Percentiles rank a stretch among this genome's conserved stretches.
These are phyloP conservation scores for Aphanomyces cochlioides DNA, from an alignment of 352 stramenopile species.

Conservation along the genomic window DNA sequence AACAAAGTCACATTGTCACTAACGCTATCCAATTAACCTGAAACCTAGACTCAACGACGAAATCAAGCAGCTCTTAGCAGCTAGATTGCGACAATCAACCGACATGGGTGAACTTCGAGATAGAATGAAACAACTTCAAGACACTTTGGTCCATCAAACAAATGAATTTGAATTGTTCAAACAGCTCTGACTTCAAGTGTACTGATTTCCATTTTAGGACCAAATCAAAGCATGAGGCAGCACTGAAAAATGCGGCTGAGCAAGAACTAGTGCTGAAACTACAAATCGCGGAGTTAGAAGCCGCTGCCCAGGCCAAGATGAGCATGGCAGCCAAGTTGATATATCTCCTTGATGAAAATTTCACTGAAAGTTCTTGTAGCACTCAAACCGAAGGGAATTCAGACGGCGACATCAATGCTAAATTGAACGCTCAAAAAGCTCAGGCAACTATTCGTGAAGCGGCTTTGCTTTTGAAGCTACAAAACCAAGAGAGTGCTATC, in stretches of 20 bases:
- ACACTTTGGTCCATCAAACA: background rate
- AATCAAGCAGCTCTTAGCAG: slow-evolving; percentile 2
- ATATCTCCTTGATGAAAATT: background rate
- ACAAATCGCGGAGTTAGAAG: background rate
- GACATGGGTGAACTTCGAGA: background rate
- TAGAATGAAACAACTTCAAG: background rate
- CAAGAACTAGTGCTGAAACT: background rate
- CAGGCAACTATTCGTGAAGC: background rate
- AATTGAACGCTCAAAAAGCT: background rate
- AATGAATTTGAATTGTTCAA: background rate
- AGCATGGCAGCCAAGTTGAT: slow-evolving; percentile 7
- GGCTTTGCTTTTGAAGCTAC: background rate
- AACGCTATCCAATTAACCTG: background rate
- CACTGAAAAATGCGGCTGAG: background rate
- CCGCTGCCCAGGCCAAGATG: background rate
- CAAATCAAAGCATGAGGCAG: background rate
- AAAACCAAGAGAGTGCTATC: background rate
- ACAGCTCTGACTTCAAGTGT: background rate
- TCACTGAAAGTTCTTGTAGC: background rate
- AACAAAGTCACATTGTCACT: background rate
- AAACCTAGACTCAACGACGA: slow-evolving; percentile 5
- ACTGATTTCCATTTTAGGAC: background rate
- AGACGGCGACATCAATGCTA: background rate
- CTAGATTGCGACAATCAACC: background rate
- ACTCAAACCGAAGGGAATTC: background rate